Base-by-base conservation (phyloP, 768 basidiomycete species). In the Suillus alpinus region DNA sequence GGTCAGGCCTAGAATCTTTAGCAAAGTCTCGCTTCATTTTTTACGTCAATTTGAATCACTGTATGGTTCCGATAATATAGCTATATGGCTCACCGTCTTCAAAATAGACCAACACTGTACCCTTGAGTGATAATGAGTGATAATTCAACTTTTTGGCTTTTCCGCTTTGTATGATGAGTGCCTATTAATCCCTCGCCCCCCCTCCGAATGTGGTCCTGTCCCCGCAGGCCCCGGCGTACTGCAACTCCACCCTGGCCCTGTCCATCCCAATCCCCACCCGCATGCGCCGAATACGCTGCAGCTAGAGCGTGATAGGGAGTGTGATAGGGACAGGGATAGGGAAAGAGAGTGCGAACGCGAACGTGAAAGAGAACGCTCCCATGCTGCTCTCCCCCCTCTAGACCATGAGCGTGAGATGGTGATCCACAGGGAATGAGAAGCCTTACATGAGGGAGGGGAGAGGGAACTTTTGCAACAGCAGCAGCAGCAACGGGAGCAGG, bases 341-440 rank as follows among this genome's bases (percentile, higher is more conserved):
- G 71, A 73, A 1, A 64, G 66, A 56, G 70, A 72, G 41, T 63
- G 64, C 18, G 72, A 73, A 1, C 67, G 70, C 12, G 69, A 71
- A 4, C 70, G 71, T 20, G 70, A 72, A 31, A 50, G 49, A 31
- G 49, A 50, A 57, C 71, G 71, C 49, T 60, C 63, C 20, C 71
- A 67, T 5, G 18, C 60, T 18, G 68, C 31, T 3, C 5, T 65
- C 1, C 72, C 69, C 37, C 68, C 66, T 12, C 40, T 46, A 37
- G 66, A 71, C 56, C 66, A 73, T 32, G 71, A 73, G 2, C 71
- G 71, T 20, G 63, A 62, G 37, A 32, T 59, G 10, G 32, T 60
- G 14, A 71, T 61, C 16, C 71, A 73, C 41, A 66, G 72, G 52
- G 71, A 73, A 20, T 66, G 71, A 9, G 69, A 69, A 9, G 52